Conservation (phyloP, 192 early-diverging fungal species). For the Gonapodya prolifera region DNA sequence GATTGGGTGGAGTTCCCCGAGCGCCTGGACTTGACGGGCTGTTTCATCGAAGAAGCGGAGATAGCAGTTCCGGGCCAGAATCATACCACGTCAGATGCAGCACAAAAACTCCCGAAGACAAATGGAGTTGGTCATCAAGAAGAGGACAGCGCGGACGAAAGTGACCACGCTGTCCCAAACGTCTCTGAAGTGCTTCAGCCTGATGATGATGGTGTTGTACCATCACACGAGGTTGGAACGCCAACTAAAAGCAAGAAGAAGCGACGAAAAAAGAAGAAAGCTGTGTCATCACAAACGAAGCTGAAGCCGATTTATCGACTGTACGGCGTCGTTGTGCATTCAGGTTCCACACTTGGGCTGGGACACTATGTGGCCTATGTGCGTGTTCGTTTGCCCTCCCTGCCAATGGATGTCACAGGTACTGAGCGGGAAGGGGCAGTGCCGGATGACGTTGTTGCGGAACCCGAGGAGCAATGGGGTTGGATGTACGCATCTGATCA, state of each 20-base stretch:
- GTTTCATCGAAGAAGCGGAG: background rate
- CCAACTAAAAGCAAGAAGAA: background rate
- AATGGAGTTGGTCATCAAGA: background rate
- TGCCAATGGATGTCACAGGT: background rate
- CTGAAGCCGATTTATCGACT: background rate
- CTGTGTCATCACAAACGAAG: background rate
- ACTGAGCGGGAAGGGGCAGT: background rate
- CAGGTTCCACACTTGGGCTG: background rate
- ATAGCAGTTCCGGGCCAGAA: background rate
- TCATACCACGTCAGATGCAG: background rate
- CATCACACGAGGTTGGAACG: background rate
- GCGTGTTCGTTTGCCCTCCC: background rate
- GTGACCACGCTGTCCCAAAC: background rate
- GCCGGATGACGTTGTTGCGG: background rate
- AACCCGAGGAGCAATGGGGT: background rate
- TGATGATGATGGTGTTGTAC: background rate
- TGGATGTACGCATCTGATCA: background rate
- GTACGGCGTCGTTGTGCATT: background rate
- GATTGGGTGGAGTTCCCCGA: background rate
- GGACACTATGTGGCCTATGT: slow-evolving; percentile 3
- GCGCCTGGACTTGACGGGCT: background rate
- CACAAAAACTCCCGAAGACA: background rate
- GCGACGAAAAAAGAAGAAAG: background rate
- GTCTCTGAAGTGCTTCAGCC: background rate
- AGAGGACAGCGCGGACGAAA: background rate